These are phyloP conservation scores for Trichoderma citrinoviride DNA, from an alignment of 2,329 filamentous ascomycete species.

Conservation along the genomic window DNA sequence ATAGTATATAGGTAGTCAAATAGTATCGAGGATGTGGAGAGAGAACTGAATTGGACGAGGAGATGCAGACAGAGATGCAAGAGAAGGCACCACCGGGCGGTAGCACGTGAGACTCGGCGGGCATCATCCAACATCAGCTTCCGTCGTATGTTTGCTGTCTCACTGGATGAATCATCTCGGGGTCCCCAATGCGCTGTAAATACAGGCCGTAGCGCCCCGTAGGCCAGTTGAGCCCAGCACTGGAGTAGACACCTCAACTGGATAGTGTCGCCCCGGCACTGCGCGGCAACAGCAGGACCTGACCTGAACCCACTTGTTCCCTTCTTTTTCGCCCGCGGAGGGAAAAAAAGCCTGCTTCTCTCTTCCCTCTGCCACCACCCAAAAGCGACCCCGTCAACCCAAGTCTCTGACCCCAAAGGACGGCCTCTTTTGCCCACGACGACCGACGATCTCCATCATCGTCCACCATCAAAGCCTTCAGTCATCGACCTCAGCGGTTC, in stretches of 20 bases:
- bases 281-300: not conserved
- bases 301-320: conserved; percentile 18
- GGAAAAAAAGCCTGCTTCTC: conserved; percentile 20
- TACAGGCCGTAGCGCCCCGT: not conserved
- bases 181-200: too few relatives aligned
- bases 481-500: not conserved
- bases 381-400: conserved; percentile 11
- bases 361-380: conserved; percentile 17
- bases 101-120: too few relatives aligned
- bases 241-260: not conserved
- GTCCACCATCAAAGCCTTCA: not conserved
- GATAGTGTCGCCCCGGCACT: conserved; percentile 20
- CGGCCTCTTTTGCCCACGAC: conserved; percentile 13
- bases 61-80: too few relatives aligned
- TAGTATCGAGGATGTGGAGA: too few relatives aligned
- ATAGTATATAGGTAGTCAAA: too few relatives aligned
- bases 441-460: conserved; percentile 22
- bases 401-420: conserved; percentile 4
- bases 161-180: too few relatives aligned
- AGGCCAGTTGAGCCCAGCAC: conserved; percentile 16
- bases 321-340: conserved; percentile 16
- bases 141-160: too few relatives aligned
- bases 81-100: too few relatives aligned
- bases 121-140: too few relatives aligned
- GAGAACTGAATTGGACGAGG: too few relatives aligned